Evolutionary conservation across 768 basidiomycete species (phyloP).

Genomic region (Boletales sp.): DNA sequence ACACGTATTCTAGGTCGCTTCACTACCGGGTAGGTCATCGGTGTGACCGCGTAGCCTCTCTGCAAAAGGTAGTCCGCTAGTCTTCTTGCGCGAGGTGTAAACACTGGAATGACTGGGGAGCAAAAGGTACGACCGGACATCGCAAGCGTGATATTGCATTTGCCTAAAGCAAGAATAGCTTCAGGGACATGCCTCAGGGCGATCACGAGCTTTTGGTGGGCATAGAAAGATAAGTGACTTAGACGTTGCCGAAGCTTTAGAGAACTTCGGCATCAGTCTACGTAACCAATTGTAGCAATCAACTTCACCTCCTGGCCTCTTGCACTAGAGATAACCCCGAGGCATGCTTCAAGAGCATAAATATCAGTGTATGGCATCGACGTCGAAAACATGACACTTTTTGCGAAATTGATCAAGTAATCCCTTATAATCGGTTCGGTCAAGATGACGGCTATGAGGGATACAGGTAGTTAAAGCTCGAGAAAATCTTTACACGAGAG

Average conservation of each 20-base stretch:
- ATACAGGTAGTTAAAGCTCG: neutral
- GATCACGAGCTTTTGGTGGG: conserved; percentile 5
- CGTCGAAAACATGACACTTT: conserved; percentile 21
- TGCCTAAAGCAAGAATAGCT: conserved; percentile 3
- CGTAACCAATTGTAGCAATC: neutral
- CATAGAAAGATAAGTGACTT: conserved; percentile 8
- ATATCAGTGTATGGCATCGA: conserved; percentile 18
- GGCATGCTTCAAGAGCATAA: conserved; percentile 41
- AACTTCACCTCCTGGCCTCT: conserved; percentile 18
- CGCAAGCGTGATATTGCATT: neutral
- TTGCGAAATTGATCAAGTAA: conserved; percentile 20
- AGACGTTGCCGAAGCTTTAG: conserved; percentile 15
- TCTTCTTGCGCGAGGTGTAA: conserved; percentile 5
- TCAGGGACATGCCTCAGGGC: conserved; percentile 6
- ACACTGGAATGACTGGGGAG: conserved; percentile 22
- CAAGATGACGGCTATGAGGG: conserved; percentile 15
- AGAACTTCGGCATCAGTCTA: neutral
- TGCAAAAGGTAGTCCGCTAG: conserved; percentile 12
- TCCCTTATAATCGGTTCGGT: conserved; percentile 14
- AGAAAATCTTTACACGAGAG: no score
- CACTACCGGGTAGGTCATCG: conserved; percentile 13
- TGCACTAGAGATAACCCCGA: conserved; percentile 10
- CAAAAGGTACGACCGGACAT: conserved; percentile 1
- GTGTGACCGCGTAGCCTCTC: conserved; percentile 11
- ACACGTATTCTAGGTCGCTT: conserved; percentile 15